Conservation (phyloP, 805 yeast genomes). For the Yarrowia sp. region DNA sequence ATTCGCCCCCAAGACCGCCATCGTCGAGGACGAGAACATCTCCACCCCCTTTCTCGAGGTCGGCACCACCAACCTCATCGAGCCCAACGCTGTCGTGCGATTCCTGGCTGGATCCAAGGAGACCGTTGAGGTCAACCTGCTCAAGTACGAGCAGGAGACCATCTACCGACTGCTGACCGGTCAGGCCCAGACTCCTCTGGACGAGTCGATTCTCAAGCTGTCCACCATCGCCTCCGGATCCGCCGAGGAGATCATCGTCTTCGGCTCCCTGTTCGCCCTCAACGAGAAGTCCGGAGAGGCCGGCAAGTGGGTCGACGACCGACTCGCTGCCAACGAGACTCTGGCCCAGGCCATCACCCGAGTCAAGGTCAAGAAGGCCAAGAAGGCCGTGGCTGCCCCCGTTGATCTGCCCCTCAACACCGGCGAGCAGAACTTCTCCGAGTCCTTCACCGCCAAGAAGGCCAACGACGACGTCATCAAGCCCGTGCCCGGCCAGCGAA, state of each 20-base stretch:
- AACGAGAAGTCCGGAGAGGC: conserved; percentile 38
- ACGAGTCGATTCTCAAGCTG: conserved; percentile 32
- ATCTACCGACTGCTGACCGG: conserved; percentile 40
- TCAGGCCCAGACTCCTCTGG: conserved; percentile 32
- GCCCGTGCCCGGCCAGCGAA: conserved; percentile 72
- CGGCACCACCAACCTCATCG: conserved; percentile 33
- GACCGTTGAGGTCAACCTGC: conserved; percentile 28
- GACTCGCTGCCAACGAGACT: conserved; percentile 14
- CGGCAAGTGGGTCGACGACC: conserved; percentile 28
- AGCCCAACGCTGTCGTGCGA: conserved; percentile 54
- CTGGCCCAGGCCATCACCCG: conserved; percentile 26
- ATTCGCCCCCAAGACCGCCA: conserved; percentile 6
- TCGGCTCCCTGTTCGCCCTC: conserved; percentile 46
- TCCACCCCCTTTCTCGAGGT: conserved; percentile 9
- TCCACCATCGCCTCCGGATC: conserved; percentile 38
- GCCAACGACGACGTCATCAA: conserved; percentile 43
- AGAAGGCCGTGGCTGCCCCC: conserved; percentile 42
- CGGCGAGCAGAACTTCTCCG: conserved; percentile 40
- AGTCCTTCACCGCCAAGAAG: conserved; percentile 26
- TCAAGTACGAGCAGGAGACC: conserved; percentile 42
- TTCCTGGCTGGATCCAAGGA: conserved; percentile 39
- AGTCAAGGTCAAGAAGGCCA: conserved; percentile 35
- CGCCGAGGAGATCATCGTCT: conserved; percentile 45
- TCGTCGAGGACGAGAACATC: conserved; percentile 3
- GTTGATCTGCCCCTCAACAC: conserved; percentile 42